Evolutionary conservation across 805 yeast species (phyloP).

Genomic region (Yarrowia deformans): DNA sequence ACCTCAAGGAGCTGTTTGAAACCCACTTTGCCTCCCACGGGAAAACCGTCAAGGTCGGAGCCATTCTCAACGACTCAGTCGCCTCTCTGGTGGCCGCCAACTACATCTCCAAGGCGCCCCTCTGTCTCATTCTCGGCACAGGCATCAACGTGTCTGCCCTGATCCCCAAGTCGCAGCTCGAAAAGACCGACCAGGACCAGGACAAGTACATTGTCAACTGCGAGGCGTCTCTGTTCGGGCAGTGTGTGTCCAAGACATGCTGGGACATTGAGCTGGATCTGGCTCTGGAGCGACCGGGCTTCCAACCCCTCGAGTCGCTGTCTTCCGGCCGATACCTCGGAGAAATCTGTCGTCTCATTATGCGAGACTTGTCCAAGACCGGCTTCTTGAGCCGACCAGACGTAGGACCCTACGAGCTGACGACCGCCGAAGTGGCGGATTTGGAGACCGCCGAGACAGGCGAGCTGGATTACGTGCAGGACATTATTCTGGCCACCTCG

Average conservation of each 20-base stretch:
- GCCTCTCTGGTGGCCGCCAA: constrained; percentile 85
- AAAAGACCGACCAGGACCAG: constrained; percentile 46
- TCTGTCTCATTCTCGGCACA: constrained; percentile 90
- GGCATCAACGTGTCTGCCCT: constrained; percentile 81
- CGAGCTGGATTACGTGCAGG: constrained; percentile 44
- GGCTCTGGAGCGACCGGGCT: constrained; percentile 72
- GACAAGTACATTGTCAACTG: constrained; percentile 71
- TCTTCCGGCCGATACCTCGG: constrained; percentile 90
- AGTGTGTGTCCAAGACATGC: constrained; percentile 74
- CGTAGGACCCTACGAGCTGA: constrained; percentile 45
- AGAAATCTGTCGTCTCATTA: constrained; percentile 74
- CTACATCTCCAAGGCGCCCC: constrained; percentile 63
- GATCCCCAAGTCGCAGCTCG: constrained; percentile 62
- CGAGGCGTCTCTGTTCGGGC: constrained; percentile 93
- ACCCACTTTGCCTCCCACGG: constrained; percentile 62
- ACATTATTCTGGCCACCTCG: constrained; percentile 47
- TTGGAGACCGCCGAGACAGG: constrained; percentile 33
- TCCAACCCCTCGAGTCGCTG: constrained; percentile 86
- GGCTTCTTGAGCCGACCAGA: constrained; percentile 46
- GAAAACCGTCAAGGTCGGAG: constrained; percentile 66
- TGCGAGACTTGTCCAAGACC: constrained; percentile 68
- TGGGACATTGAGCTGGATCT: constrained; percentile 75
- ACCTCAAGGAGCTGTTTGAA: constrained; percentile 76
- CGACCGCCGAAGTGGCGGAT: constrained; percentile 40
- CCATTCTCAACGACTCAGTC: constrained; percentile 88